A percentile compares a stretch with the other conserved stretches of the same genome.
These are phyloP conservation scores for Cenchrus fungigraminus DNA, from an alignment of 176 grass and related monocot species.

Conservation along the genomic window DNA sequence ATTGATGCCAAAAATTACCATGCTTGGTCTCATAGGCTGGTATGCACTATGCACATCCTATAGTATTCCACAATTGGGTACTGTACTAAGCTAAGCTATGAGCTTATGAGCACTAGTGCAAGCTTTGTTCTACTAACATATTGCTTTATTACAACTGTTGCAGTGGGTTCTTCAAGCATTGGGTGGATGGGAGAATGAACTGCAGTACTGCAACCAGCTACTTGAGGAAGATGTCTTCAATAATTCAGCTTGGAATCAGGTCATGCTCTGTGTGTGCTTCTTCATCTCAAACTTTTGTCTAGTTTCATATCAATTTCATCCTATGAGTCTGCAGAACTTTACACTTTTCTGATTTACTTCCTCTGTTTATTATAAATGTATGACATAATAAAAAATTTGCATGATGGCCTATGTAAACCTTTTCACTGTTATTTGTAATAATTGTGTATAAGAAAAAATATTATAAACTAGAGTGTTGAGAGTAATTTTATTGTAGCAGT, in stretches of 20 bases:
- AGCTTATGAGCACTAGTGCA: slow-evolving; percentile 1
- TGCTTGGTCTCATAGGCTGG: slow-evolving; percentile 99
- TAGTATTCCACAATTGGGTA: slow-evolving; percentile 14
- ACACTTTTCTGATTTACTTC: slow-evolving; percentile 5
- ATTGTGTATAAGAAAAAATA: not conserved
- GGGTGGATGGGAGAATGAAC: slow-evolving; percentile 92
- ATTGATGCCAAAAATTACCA: slow-evolving; percentile 95
- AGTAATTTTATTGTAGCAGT: not conserved
- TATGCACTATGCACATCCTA: slow-evolving; percentile 23
- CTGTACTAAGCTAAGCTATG: slow-evolving; percentile 14
- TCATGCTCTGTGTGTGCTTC: slow-evolving; percentile 23
- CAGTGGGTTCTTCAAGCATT: slow-evolving; percentile 94
- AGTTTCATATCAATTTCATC: not conserved
- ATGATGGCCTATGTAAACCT: not conserved
- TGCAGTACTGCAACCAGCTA: slow-evolving; percentile 74
- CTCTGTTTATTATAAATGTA: slow-evolving; percentile 7
- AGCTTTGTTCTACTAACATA: slow-evolving; percentile 23
- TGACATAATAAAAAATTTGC: not conserved
- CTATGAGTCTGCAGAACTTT: slow-evolving; percentile 1
- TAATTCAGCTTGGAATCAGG: slow-evolving; percentile 99
- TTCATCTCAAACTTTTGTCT: slow-evolving; percentile 14
- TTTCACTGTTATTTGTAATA: not conserved
- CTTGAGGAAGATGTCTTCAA: slow-evolving; percentile 92
- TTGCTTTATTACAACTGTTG: slow-evolving; percentile 37
- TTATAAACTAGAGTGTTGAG: not conserved